Conservation (phyloP, 176 grass and related monocot species). For the Oryza officinalis region DNA sequence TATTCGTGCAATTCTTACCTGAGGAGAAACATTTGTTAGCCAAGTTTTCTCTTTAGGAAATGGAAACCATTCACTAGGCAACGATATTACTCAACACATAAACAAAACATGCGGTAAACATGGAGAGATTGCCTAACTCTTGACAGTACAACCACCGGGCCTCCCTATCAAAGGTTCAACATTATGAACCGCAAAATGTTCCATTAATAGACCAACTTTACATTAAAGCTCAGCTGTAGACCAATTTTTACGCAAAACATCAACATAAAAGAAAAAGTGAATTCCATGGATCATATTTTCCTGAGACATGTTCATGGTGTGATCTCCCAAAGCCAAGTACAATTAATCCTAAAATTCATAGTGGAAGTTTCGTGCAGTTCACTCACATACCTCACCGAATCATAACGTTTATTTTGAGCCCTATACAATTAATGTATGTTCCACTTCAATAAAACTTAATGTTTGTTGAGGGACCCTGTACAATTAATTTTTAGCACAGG, state of each 20-base stretch:
- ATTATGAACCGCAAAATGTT: not conserved
- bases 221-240: not conserved
- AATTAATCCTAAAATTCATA: not conserved
- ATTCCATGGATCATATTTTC: not conserved
- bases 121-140: not conserved
- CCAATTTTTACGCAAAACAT: not conserved
- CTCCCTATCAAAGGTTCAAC: not conserved
- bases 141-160: not conserved
- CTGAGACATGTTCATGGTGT: not conserved
- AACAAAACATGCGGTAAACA: not conserved
- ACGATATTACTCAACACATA: not conserved
- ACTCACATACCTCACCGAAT: not conserved
- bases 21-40: conserved; percentile 28
- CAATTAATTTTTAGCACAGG: conserved; percentile 8
- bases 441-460: not conserved
- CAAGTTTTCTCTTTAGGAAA: conserved; percentile 16
- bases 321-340: not conserved
- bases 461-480: not conserved
- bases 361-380: not conserved
- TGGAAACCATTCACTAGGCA: not conserved
- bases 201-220: not conserved
- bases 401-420: not conserved
- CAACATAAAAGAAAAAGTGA: not conserved
- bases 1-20: conserved; percentile 95
- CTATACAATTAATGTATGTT: not conserved